A percentile compares a stretch with the other conserved stretches of the same genome.
Conservation (phyloP, 2,329 filamentous ascomycete species). For the Phialophora verrucosa region DNA sequence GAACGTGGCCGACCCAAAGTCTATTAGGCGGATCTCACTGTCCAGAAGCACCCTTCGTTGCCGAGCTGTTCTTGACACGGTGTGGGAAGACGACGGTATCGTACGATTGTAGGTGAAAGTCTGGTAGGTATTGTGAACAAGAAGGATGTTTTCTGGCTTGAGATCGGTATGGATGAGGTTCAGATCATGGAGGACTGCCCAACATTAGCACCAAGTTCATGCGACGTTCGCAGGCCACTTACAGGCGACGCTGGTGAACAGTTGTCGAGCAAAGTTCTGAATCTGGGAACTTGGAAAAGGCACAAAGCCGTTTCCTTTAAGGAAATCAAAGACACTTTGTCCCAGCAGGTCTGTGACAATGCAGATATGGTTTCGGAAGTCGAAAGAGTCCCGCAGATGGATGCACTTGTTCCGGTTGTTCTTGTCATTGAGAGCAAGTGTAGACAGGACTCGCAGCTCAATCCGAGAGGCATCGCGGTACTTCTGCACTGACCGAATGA, state of each 20-base stretch:
- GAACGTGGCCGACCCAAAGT: constrained; percentile 71
- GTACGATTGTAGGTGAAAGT: constrained; percentile 72
- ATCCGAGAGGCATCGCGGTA: constrained; percentile 96
- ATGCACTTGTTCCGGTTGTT: constrained; percentile 96
- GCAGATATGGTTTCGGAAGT: constrained; percentile 96
- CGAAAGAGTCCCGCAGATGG: constrained; percentile 94
- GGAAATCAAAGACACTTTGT: constrained; percentile 97
- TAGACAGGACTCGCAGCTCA: constrained; percentile 89
- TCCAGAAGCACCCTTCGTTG: constrained; percentile 68
- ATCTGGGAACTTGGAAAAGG: constrained; percentile 99
- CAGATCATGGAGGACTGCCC: constrained; percentile 85
- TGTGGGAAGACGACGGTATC: constrained; percentile 68
- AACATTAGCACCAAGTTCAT: constrained; percentile 40
- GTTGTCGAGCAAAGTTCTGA: constrained; percentile 91
- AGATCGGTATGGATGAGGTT: constrained; percentile 86
- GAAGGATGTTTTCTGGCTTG: constrained; percentile 69
- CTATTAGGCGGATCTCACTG: constrained; percentile 70
- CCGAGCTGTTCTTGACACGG: constrained; percentile 62
- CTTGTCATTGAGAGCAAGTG: constrained; percentile 86
- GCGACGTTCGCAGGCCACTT: constrained; percentile 52
- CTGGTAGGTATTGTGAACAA: constrained; percentile 69
- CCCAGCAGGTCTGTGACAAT: constrained; percentile 78
- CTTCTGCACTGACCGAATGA: constrained; percentile 97
- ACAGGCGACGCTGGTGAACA: constrained; percentile 99
- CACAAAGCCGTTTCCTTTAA: constrained; percentile 93